These are phyloP conservation scores for Typha latifolia DNA, from an alignment of 176 grass and related monocot genomes.

Conservation along the genomic window DNA sequence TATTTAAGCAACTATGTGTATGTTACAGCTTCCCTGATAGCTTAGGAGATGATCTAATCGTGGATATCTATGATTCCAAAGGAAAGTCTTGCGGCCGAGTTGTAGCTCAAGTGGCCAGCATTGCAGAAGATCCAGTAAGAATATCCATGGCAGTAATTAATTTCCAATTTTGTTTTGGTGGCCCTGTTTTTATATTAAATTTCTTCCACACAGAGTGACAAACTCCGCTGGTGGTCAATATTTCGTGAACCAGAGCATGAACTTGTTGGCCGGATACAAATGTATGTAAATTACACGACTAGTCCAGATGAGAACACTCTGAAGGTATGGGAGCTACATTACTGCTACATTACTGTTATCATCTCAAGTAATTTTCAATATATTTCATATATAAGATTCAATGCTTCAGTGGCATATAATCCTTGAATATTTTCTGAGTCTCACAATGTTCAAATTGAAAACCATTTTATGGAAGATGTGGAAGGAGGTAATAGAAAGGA, in stretches of 20 bases:
- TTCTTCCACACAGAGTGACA: constrained; percentile 54
- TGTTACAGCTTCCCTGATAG: constrained; percentile 98
- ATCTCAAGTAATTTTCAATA: neutral
- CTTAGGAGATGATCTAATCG: constrained; percentile 88
- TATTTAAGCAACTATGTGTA: constrained; percentile 9
- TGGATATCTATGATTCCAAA: constrained; percentile 90
- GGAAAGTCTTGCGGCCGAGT: constrained; percentile 71
- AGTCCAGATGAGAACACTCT: constrained; percentile 65
- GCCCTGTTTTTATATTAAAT: constrained; percentile 1
- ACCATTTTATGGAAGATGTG: neutral
- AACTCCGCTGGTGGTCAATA: constrained; percentile 92
- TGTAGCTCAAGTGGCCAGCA: constrained; percentile 78
- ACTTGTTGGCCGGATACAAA: constrained; percentile 82
- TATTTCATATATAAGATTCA: neutral
- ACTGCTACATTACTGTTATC: neutral
- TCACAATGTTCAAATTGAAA: neutral
- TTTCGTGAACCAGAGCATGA: constrained; percentile 84
- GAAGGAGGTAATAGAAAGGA: too few species aligned
- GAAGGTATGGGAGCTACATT: constrained; percentile 52
- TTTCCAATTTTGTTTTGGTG: neutral
- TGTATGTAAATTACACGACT: constrained; percentile 72
- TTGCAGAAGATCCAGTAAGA: constrained; percentile 84
- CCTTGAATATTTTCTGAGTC: neutral
- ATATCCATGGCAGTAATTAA: constrained; percentile 7
- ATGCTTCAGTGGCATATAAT: neutral